Evolutionary conservation across 192 early-diverging fungal species (phyloP).

Genomic region (Haplosporangium gracile): DNA sequence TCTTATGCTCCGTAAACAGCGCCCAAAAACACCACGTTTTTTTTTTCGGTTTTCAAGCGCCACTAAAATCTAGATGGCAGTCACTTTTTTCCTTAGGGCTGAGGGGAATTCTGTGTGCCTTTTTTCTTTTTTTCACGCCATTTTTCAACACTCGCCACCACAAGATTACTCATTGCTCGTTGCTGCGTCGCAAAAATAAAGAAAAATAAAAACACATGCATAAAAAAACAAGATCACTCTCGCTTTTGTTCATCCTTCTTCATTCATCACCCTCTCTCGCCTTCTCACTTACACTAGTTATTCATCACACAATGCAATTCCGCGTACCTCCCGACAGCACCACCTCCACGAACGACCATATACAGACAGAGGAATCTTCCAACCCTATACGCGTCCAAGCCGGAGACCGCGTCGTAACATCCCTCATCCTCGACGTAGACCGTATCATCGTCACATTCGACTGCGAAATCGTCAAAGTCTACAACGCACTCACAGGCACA

Average conservation of each 20-base stretch:
- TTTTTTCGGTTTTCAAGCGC: no score
- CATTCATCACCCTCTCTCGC: not conserved
- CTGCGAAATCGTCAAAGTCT: constrained; percentile 83
- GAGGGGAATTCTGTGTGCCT: no score
- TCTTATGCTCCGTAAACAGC: no score
- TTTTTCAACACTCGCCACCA: not conserved
- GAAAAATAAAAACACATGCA: no score
- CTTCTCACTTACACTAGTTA: not conserved
- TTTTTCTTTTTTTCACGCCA: no score
- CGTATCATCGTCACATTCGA: constrained; percentile 80
- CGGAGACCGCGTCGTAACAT: not conserved
- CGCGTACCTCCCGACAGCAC: not conserved
- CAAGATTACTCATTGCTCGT: not conserved
- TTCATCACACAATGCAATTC: not conserved
- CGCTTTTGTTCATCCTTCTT: not conserved
- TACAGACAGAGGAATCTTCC: not conserved
- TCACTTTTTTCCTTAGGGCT: no score
- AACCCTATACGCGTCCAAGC: not conserved
- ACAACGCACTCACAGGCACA: constrained; percentile 81
- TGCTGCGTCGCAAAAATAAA: not conserved
- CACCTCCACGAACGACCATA: not conserved
- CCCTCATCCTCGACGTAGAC: constrained; percentile 8
- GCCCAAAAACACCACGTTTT: no score
- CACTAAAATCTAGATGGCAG: no score
- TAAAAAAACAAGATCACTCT: no score